Evolutionary conservation across 108 stramenopile genomes (phyloP).

Genomic region (Fistulifera pelliculosa): DNA sequence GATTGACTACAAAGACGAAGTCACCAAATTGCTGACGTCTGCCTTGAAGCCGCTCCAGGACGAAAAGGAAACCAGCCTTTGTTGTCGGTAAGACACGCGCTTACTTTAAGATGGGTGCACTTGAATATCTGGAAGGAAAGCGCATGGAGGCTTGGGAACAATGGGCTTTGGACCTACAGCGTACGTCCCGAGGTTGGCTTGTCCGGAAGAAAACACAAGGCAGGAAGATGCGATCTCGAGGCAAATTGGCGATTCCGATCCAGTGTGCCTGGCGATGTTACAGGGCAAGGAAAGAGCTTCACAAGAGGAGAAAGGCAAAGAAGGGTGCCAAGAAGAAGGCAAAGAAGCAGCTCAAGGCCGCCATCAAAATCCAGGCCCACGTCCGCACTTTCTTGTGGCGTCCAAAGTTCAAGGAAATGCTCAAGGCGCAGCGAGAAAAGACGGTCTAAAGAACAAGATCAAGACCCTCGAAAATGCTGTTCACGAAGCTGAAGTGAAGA

Average conservation of each 20-base stretch:
- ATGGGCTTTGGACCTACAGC: conserved; percentile 17
- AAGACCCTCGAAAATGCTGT: conserved; percentile 32
- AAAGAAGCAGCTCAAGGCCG: conserved; percentile 41
- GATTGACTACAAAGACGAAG: conserved; percentile 11
- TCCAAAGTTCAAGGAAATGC: conserved; percentile 30
- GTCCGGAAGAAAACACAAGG: conserved; percentile 3
- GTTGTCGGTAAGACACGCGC: conserved; percentile 74
- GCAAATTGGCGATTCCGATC: conserved; percentile 1
- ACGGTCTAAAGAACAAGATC: conserved; percentile 27
- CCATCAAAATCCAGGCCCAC: conserved; percentile 57
- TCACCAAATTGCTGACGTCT: conserved; percentile 6
- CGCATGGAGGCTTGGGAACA: conserved; percentile 42
- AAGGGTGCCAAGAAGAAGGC: conserved; percentile 36
- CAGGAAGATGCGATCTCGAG: conserved; percentile 2
- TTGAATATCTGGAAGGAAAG: conserved; percentile 71
- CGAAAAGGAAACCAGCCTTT: conserved; percentile 38
- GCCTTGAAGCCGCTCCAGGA: conserved; percentile 12
- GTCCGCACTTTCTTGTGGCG: conserved; percentile 54
- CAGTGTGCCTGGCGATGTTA: conserved; percentile 10
- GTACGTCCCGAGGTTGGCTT: conserved; percentile 12
- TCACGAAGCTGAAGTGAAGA: conserved; percentile 42
- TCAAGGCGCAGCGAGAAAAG: conserved; percentile 47
- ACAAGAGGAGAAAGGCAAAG: conserved; percentile 9
- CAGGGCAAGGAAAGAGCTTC: conserved; percentile 11
- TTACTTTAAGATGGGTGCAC: conserved; percentile 82